Conservation (phyloP, 371 early-diverging fungal genomes). For the Nematocida ausubeli region DNA sequence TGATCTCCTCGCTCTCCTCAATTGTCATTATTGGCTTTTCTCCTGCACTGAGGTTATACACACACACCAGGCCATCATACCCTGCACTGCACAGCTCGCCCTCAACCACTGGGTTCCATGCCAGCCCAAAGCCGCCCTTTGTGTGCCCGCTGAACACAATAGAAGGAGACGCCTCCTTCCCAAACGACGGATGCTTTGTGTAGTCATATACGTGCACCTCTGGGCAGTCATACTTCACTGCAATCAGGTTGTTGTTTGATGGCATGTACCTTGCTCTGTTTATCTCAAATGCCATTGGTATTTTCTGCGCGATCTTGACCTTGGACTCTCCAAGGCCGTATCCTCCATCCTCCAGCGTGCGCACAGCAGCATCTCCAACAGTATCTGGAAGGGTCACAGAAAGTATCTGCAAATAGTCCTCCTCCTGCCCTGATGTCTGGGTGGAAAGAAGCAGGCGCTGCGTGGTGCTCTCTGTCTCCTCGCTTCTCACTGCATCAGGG, state of each 20-base stretch:
- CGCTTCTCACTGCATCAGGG: conserved; percentile 72
- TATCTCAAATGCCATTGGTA: conserved; percentile 57
- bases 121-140: conserved; percentile 80
- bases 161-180: conserved; percentile 77
- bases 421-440: conserved; percentile 85
- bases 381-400: conserved; percentile 76
- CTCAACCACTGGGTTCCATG: conserved; percentile 69
- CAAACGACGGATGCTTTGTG: conserved; percentile 78
- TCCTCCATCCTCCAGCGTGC: conserved; percentile 72
- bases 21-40: neutral
- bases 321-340: conserved; percentile 72
- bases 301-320: conserved; percentile 59
- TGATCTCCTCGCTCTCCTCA: conserved; percentile 76
- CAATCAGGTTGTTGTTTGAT: conserved; percentile 81
- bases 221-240: conserved; percentile 79
- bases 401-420: conserved; percentile 83
- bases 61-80: conserved; percentile 79
- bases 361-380: conserved; percentile 69
- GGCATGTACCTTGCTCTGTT: conserved; percentile 72
- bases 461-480: conserved; percentile 56
- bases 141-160: conserved; percentile 79
- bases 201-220: conserved; percentile 89
- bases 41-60: conserved; percentile 75
- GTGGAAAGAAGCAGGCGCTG: conserved; percentile 74
- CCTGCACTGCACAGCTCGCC: conserved; percentile 75